Evolutionary conservation across 2,329 filamentous ascomycete genomes (phyloP), one percentile per base, ranked within the genome.

Genomic region (Nannizziopsis arthrosporioides): DNA sequence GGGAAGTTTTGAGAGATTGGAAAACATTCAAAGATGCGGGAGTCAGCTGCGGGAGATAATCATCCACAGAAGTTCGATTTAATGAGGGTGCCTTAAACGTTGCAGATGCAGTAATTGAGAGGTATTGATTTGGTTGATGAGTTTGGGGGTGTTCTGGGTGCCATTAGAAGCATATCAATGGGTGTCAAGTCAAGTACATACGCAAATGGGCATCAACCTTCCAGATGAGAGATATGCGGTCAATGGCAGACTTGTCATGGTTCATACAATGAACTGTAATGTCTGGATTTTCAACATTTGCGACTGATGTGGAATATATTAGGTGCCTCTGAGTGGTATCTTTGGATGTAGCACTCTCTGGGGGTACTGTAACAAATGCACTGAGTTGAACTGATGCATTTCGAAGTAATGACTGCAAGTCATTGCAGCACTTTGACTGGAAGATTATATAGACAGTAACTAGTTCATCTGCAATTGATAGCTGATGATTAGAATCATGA

Each of bases 21-120:
- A 81, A 65, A 12, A 81, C 67, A 51, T 80, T 81, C 8, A 71
- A 63, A 0, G 77, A 74, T n/a, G 74, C 67, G 5, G 76, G 74
- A n/a, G 75, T 64, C 40, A 72, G 66, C 42, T 73, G 72, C 12
- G 73, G 69, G 5, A 80, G 66, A 54, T 77, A 76, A 42, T 73
- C 70, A 53, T 75, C 70, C 31, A 72, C 66, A 15, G 62, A 55
- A 22, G 63, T 61, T 48, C 59, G 58, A 44, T 63, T 61, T n/a
- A 62, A 56, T 30, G 54, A 60, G 43, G 67, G 58, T 1, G 71
- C 68, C 49, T 68, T 72, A 30, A 74, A 59, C 43, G 64, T 70
- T 15, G 68, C 67, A 15, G 66, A 69, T 18, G 71, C 68, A 30
- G 72, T 71, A 55, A 81, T 77, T 42, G 77, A 69, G 19, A 81